Evolutionary conservation across 2,329 filamentous ascomycete genomes (phyloP).

Genomic region (Talaromyces sp.): DNA sequence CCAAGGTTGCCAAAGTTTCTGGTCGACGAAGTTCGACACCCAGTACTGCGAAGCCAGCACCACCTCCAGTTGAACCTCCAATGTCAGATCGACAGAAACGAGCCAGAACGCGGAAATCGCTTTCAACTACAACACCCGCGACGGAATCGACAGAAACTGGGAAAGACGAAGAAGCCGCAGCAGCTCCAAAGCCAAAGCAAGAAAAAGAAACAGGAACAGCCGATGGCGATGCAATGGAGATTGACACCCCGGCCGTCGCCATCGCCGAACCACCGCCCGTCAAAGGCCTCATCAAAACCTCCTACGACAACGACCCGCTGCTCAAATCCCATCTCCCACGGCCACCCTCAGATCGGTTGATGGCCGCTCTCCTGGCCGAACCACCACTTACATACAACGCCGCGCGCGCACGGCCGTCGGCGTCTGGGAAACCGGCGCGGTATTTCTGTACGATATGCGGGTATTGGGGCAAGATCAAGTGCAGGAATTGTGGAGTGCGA

Average conservation of each 20-base stretch:
- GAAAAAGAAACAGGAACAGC: constrained; percentile 12
- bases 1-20: constrained; percentile 3
- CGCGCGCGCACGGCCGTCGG: constrained; percentile 33
- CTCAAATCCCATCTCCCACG: constrained; percentile 37
- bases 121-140: constrained; percentile 9
- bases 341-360: constrained; percentile 40
- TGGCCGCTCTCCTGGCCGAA: constrained; percentile 41
- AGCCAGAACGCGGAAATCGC: constrained; percentile 11
- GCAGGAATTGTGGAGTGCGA: constrained; percentile 41
- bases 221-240: constrained; percentile 2
- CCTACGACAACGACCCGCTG: constrained; percentile 37
- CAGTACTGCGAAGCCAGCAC: not conserved
- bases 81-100: constrained; percentile 17
- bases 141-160: constrained; percentile 1
- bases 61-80: not conserved
- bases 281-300: constrained; percentile 25
- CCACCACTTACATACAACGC: constrained; percentile 44
- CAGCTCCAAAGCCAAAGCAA: not conserved
- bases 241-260: not conserved
- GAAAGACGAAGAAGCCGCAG: not conserved
- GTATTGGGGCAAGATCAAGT: constrained; percentile 47
- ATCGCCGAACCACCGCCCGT: not conserved
- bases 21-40: constrained; percentile 7
- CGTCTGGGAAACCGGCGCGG: constrained; percentile 28
- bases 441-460: constrained; percentile 46